Evolutionary conservation across 1,284 basidiomycete species (phyloP).

Genomic region (Fomes fomentarius): DNA sequence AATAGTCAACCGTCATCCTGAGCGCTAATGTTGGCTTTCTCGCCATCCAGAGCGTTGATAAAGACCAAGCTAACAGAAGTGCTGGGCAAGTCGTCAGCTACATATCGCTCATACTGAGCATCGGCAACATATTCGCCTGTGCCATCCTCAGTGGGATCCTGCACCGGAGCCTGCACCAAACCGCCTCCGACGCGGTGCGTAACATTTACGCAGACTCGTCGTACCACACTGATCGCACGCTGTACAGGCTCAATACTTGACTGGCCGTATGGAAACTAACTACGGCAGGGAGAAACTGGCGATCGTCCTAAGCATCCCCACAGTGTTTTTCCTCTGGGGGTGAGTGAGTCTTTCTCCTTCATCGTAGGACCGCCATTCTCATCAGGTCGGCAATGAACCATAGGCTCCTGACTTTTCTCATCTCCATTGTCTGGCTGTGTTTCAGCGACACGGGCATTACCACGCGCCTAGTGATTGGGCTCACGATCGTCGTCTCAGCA

Average conservation of each 20-base stretch:
- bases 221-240: too few species aligned
- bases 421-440: slow-evolving; percentile 22
- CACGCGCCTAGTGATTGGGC: slow-evolving; percentile 6
- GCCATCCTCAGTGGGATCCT: too few species aligned
- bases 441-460: slow-evolving; percentile 12
- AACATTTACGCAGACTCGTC: too few species aligned
- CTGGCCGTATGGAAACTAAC: neutral
- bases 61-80: slow-evolving; percentile 11
- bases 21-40: slow-evolving; percentile 45
- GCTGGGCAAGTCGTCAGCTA: slow-evolving; percentile 32
- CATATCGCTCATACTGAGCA: slow-evolving; percentile 27
- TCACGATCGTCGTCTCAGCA: neutral
- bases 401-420: slow-evolving; percentile 14
- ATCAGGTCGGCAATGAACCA: too few species aligned
- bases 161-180: too few species aligned
- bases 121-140: slow-evolving; percentile 29
- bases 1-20: slow-evolving; percentile 44
- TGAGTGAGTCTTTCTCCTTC: slow-evolving; percentile 8
- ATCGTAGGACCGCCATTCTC: slow-evolving; percentile 1
- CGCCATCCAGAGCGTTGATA: slow-evolving; percentile 38
- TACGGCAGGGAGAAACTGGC: slow-evolving; percentile 26
- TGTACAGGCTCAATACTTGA: slow-evolving; percentile 23
- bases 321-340: slow-evolving; percentile 33
- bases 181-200: too few species aligned
- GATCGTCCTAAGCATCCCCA: slow-evolving; percentile 32